phyloP scores from a whole-genome alignment of 129 eudicot genomes.

The Dittrichia graveolens region DNA sequence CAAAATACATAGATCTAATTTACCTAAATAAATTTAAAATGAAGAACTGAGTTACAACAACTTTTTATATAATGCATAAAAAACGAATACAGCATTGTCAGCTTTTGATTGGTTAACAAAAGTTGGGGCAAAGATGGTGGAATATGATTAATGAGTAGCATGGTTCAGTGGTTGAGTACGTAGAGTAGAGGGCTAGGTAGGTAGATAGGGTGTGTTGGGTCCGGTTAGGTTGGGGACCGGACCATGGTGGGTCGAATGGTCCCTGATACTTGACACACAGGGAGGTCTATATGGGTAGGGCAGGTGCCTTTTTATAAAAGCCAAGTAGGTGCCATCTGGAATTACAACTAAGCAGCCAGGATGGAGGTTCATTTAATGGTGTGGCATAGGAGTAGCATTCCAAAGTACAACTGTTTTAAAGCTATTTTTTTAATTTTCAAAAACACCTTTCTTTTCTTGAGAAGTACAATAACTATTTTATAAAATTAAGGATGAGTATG shows the following conservation, averaged over 20 bases:
- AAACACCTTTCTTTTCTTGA: background rate
- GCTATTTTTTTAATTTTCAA: background rate
- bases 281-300: conserved; percentile 37
- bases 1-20: too few relatives aligned
- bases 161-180: conserved; percentile 14
- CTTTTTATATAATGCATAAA: too few relatives aligned
- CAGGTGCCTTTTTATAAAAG: conserved; percentile 23
- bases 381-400: conserved; percentile 25
- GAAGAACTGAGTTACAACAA: too few relatives aligned
- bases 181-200: conserved; percentile 5
- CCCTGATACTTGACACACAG: conserved; percentile 24
- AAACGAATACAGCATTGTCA: background rate
- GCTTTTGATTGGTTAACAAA: background rate
- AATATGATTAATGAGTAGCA: conserved; percentile 24
- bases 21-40: too few relatives aligned
- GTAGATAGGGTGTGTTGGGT: conserved; percentile 13
- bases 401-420: conserved; percentile 21
- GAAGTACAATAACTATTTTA: too few relatives aligned
- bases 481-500: too few relatives aligned
- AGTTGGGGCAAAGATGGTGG: conserved; percentile 22
- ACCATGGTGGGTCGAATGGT: conserved; percentile 17
- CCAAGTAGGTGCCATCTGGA: conserved; percentile 34
- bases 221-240: conserved; percentile 32
- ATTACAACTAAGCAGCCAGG: conserved; percentile 38
- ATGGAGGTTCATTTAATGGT: conserved; percentile 25